Evolutionary conservation across 179 eudicot species (phyloP).

Genomic region (Silene coronaria): DNA sequence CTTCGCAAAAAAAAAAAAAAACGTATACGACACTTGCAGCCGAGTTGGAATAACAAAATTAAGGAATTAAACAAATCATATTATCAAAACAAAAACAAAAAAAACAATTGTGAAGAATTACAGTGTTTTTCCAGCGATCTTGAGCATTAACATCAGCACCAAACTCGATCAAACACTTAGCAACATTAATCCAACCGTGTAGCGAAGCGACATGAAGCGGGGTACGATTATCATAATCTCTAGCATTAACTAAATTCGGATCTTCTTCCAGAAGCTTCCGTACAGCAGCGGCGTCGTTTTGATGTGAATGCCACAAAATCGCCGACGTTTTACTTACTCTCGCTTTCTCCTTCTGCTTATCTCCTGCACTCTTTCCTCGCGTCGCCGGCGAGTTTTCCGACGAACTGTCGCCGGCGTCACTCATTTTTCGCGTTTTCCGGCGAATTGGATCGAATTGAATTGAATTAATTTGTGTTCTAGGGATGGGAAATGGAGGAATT

Average conservation of each 20-base stretch:
- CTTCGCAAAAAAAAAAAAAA: not conserved
- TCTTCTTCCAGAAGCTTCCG: constrained; percentile 86
- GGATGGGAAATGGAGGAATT: not conserved
- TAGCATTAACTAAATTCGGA: constrained; percentile 57
- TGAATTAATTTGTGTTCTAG: not conserved
- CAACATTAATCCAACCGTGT: constrained; percentile 92
- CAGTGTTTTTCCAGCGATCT: constrained; percentile 96
- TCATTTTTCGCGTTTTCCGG: constrained; percentile 23
- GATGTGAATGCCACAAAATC: constrained; percentile 95
- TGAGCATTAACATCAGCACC: constrained; percentile 89
- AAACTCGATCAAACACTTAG: constrained; percentile 61
- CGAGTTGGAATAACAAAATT: not conserved
- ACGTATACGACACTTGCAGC: too few species aligned
- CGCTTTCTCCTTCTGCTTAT: constrained; percentile 71
- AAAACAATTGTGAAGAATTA: constrained; percentile 12
- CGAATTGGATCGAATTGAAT: not conserved
- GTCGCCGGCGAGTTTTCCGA: constrained; percentile 11
- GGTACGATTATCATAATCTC: constrained; percentile 83
- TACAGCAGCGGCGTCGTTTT: constrained; percentile 70
- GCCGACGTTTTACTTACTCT: constrained; percentile 79
- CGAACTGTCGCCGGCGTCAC: constrained; percentile 24
- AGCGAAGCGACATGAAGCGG: constrained; percentile 92
- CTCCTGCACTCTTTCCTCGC: constrained; percentile 16
- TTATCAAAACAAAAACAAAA: not conserved
- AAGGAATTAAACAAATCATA: not conserved